These are phyloP conservation scores for Starmera caribaea DNA, from an alignment of 805 yeast genomes.

Conservation along the genomic window DNA sequence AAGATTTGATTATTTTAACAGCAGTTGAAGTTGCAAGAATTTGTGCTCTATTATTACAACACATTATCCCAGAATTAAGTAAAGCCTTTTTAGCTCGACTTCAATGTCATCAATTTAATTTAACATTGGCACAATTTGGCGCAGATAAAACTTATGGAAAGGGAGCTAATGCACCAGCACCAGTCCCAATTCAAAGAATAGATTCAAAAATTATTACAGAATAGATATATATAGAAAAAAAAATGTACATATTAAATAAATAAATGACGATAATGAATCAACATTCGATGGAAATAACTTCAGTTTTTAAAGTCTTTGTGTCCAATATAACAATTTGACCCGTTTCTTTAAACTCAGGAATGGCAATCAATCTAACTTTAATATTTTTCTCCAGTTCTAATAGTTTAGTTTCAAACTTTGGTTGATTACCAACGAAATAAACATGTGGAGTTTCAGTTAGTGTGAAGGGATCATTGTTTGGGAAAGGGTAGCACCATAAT, in stretches of 20 bases:
- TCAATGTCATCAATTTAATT: slow-evolving; percentile 45
- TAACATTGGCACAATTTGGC: slow-evolving; percentile 41
- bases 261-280: not conserved
- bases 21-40: slow-evolving; percentile 69
- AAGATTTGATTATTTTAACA: slow-evolving; percentile 47
- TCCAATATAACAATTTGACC: slow-evolving; percentile 60
- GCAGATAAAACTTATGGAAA: slow-evolving; percentile 53
- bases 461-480: slow-evolving; percentile 69
- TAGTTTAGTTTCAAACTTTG: slow-evolving; percentile 39
- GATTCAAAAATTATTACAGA: slow-evolving; percentile 5
- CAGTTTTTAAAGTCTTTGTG: slow-evolving; percentile 43
- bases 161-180: slow-evolving; percentile 42
- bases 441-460: slow-evolving; percentile 78
- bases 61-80: slow-evolving; percentile 66
- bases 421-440: slow-evolving; percentile 81
- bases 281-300: slow-evolving; percentile 27
- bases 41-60: slow-evolving; percentile 53
- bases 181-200: slow-evolving; percentile 35
- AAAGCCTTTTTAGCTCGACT: slow-evolving; percentile 43
- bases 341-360: slow-evolving; percentile 63
- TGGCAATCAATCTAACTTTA: slow-evolving; percentile 44
- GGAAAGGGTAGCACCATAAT: slow-evolving; percentile 78
- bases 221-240: not conserved
- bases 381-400: slow-evolving; percentile 26
- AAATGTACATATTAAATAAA: slow-evolving; percentile 4